Evolutionary conservation across 2,329 filamentous ascomycete species (phyloP).

Genomic region (Colletotrichum tofieldiae): DNA sequence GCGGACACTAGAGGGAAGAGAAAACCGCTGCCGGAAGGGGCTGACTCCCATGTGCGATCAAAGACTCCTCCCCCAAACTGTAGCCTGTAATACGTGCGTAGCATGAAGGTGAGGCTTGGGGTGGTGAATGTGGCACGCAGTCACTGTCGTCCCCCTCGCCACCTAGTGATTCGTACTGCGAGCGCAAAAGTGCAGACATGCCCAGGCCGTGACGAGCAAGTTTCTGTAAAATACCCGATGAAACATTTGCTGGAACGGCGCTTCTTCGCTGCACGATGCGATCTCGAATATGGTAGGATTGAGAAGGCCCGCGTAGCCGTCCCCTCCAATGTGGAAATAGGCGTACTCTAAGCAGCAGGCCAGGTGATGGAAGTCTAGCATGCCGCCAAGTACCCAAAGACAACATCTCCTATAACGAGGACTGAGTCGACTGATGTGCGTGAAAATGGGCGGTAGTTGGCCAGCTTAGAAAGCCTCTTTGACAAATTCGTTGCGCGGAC

Average conservation of each 20-base stretch:
- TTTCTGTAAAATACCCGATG: neutral
- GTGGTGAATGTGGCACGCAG: neutral
- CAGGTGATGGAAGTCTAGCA: constrained; percentile 1
- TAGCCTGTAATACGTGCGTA: neutral
- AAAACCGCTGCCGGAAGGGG: neutral
- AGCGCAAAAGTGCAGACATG: neutral
- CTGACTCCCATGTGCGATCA: neutral
- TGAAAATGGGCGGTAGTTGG: neutral
- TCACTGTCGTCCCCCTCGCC: neutral
- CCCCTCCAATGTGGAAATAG: neutral
- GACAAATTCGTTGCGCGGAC: constrained; percentile 1
- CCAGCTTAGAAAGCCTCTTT: neutral
- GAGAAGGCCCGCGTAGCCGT: neutral
- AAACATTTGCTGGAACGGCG: neutral
- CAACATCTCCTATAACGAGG: neutral
- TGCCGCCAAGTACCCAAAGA: neutral
- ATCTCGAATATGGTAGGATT: neutral
- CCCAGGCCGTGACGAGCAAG: neutral
- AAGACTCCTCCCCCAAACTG: neutral
- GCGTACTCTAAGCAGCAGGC: neutral
- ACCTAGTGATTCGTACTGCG: neutral
- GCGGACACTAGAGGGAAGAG: neutral
- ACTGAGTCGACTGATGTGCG: neutral
- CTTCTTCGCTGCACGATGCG: neutral
- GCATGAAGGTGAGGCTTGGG: neutral